Conservation (phyloP, 2,329 filamentous ascomycete species). For the Fusarium haematococcum region DNA sequence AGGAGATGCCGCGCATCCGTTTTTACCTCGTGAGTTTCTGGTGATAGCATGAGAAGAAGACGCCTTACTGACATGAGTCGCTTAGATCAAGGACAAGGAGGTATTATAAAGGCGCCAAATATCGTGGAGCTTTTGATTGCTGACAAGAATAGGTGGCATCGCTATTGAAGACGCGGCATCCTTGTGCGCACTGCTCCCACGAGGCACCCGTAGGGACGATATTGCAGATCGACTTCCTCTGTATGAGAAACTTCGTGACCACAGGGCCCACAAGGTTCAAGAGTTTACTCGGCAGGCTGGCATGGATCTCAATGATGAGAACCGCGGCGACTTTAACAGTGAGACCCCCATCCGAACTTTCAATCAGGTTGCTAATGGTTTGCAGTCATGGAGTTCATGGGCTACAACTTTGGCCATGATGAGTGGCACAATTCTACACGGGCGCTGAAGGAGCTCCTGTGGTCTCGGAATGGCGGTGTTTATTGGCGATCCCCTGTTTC, state of each 20-base stretch:
- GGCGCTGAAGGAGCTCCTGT: constrained; percentile 22
- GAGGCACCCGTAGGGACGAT: constrained; percentile 56
- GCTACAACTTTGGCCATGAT: constrained; percentile 36
- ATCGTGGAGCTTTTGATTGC: background rate
- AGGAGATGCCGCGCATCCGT: constrained; percentile 77
- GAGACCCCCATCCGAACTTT: constrained; percentile 28
- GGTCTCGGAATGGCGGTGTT: constrained; percentile 13
- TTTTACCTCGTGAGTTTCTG: constrained; percentile 59
- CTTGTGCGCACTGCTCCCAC: constrained; percentile 66
- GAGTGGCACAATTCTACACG: constrained; percentile 36
- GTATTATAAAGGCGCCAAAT: background rate
- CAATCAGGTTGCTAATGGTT: background rate
- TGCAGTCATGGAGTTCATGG: constrained; percentile 19
- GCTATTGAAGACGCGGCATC: constrained; percentile 77
- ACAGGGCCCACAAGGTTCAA: constrained; percentile 69
- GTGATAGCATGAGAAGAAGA: background rate
- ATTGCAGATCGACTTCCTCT: constrained; percentile 67
- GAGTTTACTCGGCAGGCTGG: constrained; percentile 66
- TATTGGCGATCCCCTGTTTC: constrained; percentile 36
- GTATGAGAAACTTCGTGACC: constrained; percentile 69
- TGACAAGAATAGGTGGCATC: constrained; percentile 57
- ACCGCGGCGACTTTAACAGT: constrained; percentile 55
- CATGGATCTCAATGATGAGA: constrained; percentile 55
- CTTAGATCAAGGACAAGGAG: constrained; percentile 48
- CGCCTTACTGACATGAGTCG: background rate